Conservation (phyloP, 805 yeast genomes). For the Candida koratica region DNA sequence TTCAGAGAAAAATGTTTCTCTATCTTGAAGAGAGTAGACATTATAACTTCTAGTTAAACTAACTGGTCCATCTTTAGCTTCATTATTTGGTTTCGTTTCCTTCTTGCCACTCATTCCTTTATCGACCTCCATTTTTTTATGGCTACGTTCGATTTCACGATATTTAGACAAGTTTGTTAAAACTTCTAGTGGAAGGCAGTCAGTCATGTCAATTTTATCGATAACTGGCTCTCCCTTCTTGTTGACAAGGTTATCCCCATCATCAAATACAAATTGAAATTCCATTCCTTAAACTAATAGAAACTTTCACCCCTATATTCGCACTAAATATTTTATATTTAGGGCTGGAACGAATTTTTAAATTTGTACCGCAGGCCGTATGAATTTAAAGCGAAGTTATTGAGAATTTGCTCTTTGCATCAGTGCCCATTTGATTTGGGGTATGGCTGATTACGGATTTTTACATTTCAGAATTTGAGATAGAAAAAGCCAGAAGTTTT, state of each 20-base stretch:
- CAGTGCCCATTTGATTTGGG: too few relatives aligned
- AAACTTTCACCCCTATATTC: slow-evolving; percentile 3
- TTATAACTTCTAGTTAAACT: slow-evolving; percentile 2
- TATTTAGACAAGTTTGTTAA: too few relatives aligned
- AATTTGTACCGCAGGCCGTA: too few relatives aligned
- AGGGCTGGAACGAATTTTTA: background rate
- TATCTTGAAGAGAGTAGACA: slow-evolving; percentile 3
- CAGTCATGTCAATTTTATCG: slow-evolving; percentile 9
- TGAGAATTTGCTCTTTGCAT: too few relatives aligned
- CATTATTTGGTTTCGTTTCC: background rate
- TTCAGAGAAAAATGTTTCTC: slow-evolving; percentile 4
- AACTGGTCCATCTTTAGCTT: slow-evolving; percentile 4
- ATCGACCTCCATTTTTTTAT: slow-evolving; percentile 2
- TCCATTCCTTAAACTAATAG: slow-evolving; percentile 3
- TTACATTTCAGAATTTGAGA: too few relatives aligned
- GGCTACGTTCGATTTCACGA: slow-evolving; percentile 6
- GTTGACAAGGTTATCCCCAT: too few relatives aligned
- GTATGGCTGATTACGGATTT: too few relatives aligned
- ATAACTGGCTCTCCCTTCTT: too few relatives aligned
- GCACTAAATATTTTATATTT: too few relatives aligned
- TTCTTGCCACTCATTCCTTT: slow-evolving; percentile 1
- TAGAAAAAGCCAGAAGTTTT: too few relatives aligned
- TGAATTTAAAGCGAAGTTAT: too few relatives aligned
- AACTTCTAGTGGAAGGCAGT: slow-evolving; percentile 8
- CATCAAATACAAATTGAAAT: too few relatives aligned